phyloP scores from a whole-genome alignment of 169 alveolate species.

The Plasmodium ovale region DNA sequence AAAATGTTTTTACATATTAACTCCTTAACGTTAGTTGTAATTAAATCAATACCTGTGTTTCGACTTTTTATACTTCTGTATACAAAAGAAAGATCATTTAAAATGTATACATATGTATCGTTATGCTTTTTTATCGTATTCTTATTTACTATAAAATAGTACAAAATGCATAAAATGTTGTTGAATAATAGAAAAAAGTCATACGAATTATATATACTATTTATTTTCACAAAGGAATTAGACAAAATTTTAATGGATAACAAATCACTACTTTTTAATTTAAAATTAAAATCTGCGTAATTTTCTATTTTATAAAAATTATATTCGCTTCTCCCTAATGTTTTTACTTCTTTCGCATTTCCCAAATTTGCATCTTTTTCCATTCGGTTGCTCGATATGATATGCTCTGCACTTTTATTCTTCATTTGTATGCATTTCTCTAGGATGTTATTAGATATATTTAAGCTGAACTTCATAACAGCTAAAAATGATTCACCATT shows the following conservation, averaged over 20 bases:
- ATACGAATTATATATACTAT: constrained; percentile 39
- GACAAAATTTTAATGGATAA: constrained; percentile 63
- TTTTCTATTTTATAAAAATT: constrained; percentile 69
- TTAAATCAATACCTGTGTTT: constrained; percentile 4
- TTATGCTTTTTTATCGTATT: constrained; percentile 23
- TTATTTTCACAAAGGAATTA: constrained; percentile 53
- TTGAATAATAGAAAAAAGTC: constrained; percentile 53
- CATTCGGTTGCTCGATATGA: constrained; percentile 1
- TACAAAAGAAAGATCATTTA: constrained; percentile 63
- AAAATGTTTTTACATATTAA: constrained; percentile 39
- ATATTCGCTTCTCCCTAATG: constrained; percentile 21
- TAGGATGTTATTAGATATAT: constrained; percentile 28
- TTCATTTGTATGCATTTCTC: constrained; percentile 27
- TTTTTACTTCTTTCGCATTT: constrained; percentile 24
- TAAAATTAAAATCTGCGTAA: constrained; percentile 46
- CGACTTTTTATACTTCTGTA: constrained; percentile 51
- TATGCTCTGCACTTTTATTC: constrained; percentile 33
- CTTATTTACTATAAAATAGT: constrained; percentile 59
- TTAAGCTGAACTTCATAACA: constrained; percentile 41
- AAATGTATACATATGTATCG: constrained; percentile 58
- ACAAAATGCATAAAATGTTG: constrained; percentile 65
- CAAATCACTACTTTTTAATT: constrained; percentile 59
- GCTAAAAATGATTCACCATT: constrained; percentile 20
- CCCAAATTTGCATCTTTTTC: constrained; percentile 12
- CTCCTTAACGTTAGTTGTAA: constrained; percentile 17